Evolutionary conservation across 306 rosid genomes (phyloP).

Genomic region (Datisca glomerata): DNA sequence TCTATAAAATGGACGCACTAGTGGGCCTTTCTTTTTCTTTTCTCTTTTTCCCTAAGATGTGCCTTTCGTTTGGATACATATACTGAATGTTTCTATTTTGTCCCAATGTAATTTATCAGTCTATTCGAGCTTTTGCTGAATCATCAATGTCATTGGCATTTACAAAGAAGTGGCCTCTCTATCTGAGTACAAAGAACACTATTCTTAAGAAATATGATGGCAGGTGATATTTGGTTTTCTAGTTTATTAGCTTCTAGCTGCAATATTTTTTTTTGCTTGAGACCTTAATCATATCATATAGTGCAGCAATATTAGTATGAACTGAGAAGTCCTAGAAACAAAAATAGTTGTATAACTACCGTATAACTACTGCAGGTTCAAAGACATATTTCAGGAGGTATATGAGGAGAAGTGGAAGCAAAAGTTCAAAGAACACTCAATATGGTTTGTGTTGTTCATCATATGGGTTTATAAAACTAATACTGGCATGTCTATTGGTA

Average conservation of each 20-base stretch:
- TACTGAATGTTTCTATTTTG: too few relatives aligned
- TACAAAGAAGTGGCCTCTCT: slow-evolving; percentile 88
- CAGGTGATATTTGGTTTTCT: slow-evolving; percentile 47
- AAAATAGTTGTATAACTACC: too few relatives aligned
- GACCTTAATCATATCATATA: too few relatives aligned
- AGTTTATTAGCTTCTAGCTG: slow-evolving; percentile 5
- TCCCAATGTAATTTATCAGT: slow-evolving; percentile 46
- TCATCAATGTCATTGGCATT: slow-evolving; percentile 79
- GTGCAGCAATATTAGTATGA: too few relatives aligned
- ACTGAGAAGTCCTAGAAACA: too few relatives aligned
- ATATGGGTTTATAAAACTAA: slow-evolving; percentile 3
- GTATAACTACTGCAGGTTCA: slow-evolving; percentile 61
- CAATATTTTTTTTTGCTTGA: background rate
- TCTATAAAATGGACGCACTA: slow-evolving; percentile 4
- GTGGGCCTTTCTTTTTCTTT: too few relatives aligned
- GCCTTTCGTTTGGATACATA: too few relatives aligned
- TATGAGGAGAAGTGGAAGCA: slow-evolving; percentile 79
- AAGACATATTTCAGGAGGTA: slow-evolving; percentile 91
- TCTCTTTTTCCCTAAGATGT: too few relatives aligned
- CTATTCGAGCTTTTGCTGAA: slow-evolving; percentile 90
- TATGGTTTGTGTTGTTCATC: slow-evolving; percentile 47
- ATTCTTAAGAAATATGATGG: slow-evolving; percentile 95
- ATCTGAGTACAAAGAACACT: slow-evolving; percentile 92
- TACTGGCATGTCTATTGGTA: slow-evolving; percentile 9
- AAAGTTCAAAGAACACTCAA: slow-evolving; percentile 75